Percentiles rank a stretch among this genome's conserved stretches.
These are phyloP conservation scores for Haplosporangium sp. DNA, from an alignment of 371 early-diverging fungal genomes.

Conservation along the genomic window DNA sequence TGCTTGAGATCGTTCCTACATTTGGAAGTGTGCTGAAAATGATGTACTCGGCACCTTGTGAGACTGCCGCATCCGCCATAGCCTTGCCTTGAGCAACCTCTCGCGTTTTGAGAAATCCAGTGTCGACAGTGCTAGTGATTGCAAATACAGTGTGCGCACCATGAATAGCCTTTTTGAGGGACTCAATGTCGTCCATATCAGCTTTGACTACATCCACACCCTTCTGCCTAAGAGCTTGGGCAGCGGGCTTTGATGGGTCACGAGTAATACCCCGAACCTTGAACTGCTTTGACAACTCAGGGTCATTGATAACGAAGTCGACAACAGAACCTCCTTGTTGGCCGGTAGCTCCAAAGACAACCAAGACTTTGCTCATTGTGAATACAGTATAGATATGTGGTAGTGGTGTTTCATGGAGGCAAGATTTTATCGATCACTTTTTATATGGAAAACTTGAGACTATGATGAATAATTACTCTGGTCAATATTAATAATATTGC, in stretches of 20 bases:
- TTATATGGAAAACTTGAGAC: too few relatives aligned
- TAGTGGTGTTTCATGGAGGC: neutral
- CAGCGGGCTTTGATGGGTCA: conserved; percentile 15
- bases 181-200: conserved; percentile 10
- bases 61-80: conserved; percentile 21
- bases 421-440: neutral
- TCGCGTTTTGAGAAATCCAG: conserved; percentile 3
- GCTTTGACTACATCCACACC: conserved; percentile 19
- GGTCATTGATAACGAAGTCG: conserved; percentile 11
- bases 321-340: conserved; percentile 14
- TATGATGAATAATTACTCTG: too few relatives aligned
- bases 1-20: conserved; percentile 9
- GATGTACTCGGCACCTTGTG: conserved; percentile 21
- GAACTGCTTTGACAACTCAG: conserved; percentile 13
- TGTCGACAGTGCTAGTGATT: conserved; percentile 4
- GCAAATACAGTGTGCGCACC: conserved; percentile 24
- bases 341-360: conserved; percentile 20
- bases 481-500: too few relatives aligned
- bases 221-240: conserved; percentile 10
- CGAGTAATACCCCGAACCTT: conserved; percentile 15
- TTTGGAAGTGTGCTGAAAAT: conserved; percentile 22
- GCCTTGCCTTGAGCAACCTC: conserved; percentile 21
- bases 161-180: conserved; percentile 11
- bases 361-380: conserved; percentile 23
- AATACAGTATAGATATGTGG: neutral